phyloP scores from a whole-genome alignment of 495 filamentous ascomycete species.

The Xylaria bambusicola region DNA sequence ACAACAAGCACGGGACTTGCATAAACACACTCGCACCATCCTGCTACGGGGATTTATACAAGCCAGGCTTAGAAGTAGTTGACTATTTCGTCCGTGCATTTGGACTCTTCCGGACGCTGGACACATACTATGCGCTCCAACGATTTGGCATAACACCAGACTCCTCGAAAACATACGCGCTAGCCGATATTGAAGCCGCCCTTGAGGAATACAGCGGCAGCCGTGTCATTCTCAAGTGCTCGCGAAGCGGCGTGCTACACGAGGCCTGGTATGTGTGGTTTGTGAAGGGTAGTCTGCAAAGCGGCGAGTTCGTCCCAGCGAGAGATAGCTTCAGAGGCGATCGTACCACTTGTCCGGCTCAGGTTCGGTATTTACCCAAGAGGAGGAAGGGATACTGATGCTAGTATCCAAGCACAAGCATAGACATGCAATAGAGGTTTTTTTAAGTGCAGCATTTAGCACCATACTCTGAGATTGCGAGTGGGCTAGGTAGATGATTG shows the following conservation, averaged over 20 bases:
- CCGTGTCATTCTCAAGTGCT: slow-evolving; percentile 70
- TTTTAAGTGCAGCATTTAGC: too few relatives aligned
- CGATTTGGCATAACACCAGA: slow-evolving; percentile 66
- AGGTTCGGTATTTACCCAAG: slow-evolving; percentile 45
- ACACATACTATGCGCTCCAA: slow-evolving; percentile 59
- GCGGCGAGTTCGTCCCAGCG: slow-evolving; percentile 68
- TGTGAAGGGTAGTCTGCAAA: slow-evolving; percentile 73
- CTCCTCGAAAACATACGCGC: slow-evolving; percentile 62
- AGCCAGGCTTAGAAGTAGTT: slow-evolving; percentile 57
- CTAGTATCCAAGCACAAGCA: not conserved
- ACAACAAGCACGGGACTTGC: slow-evolving; percentile 82
- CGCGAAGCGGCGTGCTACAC: slow-evolving; percentile 55
- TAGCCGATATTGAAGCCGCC: slow-evolving; percentile 61
- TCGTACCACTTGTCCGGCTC: slow-evolving; percentile 37
- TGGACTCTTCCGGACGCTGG: slow-evolving; percentile 59
- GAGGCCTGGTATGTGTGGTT: slow-evolving; percentile 88
- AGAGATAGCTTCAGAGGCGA: slow-evolving; percentile 39
- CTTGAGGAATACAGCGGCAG: slow-evolving; percentile 65
- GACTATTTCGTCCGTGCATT: slow-evolving; percentile 65
- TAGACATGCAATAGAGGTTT: not conserved
- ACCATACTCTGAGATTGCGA: too few relatives aligned
- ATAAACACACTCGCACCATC: slow-evolving; percentile 68
- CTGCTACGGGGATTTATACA: slow-evolving; percentile 69
- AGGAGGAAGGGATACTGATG: slow-evolving; percentile 17
- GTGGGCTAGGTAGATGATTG: too few relatives aligned